These are phyloP conservation scores for Pseudogymnoascus sp. DNA, from an alignment of 2,329 filamentous ascomycete genomes.

Conservation along the genomic window DNA sequence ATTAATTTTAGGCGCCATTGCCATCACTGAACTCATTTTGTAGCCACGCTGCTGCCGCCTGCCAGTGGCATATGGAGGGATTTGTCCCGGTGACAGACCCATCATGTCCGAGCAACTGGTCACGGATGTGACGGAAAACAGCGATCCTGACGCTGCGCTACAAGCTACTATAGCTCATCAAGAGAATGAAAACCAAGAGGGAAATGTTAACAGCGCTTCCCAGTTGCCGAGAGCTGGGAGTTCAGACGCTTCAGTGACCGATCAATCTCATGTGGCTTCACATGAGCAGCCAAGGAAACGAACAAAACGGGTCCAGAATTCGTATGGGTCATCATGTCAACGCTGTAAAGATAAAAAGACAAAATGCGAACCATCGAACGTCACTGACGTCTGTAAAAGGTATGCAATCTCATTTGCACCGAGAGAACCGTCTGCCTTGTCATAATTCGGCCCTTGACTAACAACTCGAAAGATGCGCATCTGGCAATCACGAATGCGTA, in stretches of 20 bases:
- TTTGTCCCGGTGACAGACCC: background rate
- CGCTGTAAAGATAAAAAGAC: constrained; percentile 7
- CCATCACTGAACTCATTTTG: background rate
- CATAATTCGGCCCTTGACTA: background rate
- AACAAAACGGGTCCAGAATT: background rate
- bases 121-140: background rate
- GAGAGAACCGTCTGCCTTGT: background rate
- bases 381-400: background rate
- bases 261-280: background rate
- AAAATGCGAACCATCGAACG: background rate
- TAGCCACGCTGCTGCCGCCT: background rate
- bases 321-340: background rate
- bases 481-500: background rate
- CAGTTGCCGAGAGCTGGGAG: background rate
- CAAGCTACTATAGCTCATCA: background rate
- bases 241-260: background rate
- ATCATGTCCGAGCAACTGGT: background rate
- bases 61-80: background rate
- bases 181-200: background rate
- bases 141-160: background rate
- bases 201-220: background rate
- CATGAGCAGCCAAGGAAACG: constrained; percentile 6
- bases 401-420: background rate
- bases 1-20: background rate
- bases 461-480: constrained; percentile 2